phyloP scores from a whole-genome alignment of 1,284 basidiomycete genomes.

The Coriolopsis trogii region DNA sequence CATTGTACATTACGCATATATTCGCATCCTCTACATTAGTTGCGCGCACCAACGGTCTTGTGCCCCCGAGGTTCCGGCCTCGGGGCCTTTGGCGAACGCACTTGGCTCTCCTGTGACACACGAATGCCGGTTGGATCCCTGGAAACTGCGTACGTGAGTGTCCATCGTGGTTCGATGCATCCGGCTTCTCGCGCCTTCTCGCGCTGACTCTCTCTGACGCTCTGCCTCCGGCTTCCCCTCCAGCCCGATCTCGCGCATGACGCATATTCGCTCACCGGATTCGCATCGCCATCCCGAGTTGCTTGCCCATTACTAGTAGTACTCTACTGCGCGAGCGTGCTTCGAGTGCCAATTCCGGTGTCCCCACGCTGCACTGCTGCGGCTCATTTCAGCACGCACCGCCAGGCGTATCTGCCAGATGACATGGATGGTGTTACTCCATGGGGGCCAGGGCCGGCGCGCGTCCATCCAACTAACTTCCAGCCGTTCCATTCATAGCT shows the following conservation, averaged over 20 bases:
- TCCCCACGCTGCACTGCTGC: no score
- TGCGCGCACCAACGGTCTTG: not conserved
- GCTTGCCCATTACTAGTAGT: not conserved
- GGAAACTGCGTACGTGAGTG: slow-evolving; percentile 20
- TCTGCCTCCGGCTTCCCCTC: slow-evolving; percentile 1
- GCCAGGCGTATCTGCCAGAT: no score
- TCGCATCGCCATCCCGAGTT: not conserved
- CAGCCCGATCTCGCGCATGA: slow-evolving; percentile 6
- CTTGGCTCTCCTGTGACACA: slow-evolving; percentile 1
- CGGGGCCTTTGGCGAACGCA: not conserved
- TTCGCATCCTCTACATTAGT: slow-evolving; percentile 6
- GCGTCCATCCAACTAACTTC: no score
- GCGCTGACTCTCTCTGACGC: slow-evolving; percentile 20
- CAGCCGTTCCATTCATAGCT: no score
- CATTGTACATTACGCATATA: slow-evolving; percentile 24
- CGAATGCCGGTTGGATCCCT: slow-evolving; percentile 7
- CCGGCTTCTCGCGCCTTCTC: slow-evolving; percentile 24
- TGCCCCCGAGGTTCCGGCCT: not conserved
- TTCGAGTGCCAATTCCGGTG: no score
- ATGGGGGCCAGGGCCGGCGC: no score
- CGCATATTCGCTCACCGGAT: slow-evolving; percentile 1
- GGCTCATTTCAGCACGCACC: no score
- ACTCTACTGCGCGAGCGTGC: not conserved
- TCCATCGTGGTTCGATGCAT: slow-evolving; percentile 13
- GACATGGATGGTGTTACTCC: no score